Evolutionary conservation across 2,329 filamentous ascomycete species (phyloP).

Genomic region (Sodiomyces alkalinus): DNA sequence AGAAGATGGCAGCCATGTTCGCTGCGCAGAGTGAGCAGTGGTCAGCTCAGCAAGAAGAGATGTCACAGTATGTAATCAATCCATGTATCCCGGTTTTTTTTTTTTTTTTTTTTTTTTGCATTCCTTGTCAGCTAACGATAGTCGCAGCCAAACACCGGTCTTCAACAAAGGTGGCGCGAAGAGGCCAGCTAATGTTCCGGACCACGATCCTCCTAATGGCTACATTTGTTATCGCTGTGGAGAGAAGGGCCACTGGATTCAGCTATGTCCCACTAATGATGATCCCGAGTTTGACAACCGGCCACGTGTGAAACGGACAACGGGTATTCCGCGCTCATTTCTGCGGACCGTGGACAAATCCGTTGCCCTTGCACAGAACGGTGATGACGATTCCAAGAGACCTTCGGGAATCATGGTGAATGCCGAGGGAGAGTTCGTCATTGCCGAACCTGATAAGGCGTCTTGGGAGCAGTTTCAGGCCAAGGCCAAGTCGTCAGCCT

Average conservation of each 20-base stretch:
- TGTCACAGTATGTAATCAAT: conserved; percentile 52
- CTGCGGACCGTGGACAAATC: conserved; percentile 92
- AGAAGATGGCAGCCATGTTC: conserved; percentile 87
- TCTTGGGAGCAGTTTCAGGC: conserved; percentile 96
- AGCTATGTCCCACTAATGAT: conserved; percentile 95
- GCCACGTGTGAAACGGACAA: conserved; percentile 87
- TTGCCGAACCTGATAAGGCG: conserved; percentile 87
- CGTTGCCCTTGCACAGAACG: conserved; percentile 55
- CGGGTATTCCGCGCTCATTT: conserved; percentile 90
- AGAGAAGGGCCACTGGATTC: conserved; percentile 98
- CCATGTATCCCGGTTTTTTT: background rate
- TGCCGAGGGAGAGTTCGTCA: conserved; percentile 91
- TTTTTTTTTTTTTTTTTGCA: too few relatives aligned
- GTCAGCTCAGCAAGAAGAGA: conserved; percentile 83
- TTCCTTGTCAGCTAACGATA: conserved; percentile 11
- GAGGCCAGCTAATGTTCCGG: conserved; percentile 61
- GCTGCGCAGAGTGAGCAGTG: conserved; percentile 81
- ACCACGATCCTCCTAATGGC: conserved; percentile 81
- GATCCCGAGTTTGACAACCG: conserved; percentile 92
- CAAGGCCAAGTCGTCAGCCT: conserved; percentile 74
- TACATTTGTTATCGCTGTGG: conserved; percentile 96
- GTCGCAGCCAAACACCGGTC: conserved; percentile 42
- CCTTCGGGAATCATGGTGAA: conserved; percentile 93
- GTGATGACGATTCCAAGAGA: conserved; percentile 65
- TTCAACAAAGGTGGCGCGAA: conserved; percentile 45